These are phyloP conservation scores for Penicillium sclerotiorum DNA, from an alignment of 2,329 filamentous ascomycete species.

Conservation along the genomic window DNA sequence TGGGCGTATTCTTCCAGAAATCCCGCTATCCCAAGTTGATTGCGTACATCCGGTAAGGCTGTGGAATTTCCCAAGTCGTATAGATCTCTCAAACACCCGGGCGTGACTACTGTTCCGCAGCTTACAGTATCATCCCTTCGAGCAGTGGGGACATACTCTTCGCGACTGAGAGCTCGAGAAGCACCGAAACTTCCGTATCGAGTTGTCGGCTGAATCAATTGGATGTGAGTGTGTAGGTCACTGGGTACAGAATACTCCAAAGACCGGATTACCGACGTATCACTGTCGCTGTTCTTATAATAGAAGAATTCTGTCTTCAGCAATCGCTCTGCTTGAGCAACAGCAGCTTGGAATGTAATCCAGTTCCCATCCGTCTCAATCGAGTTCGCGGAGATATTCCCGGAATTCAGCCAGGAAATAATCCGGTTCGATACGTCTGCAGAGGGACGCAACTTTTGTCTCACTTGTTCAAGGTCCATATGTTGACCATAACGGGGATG, in stretches of 20 bases:
- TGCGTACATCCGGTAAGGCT: slow-evolving; percentile 37
- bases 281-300: slow-evolving; percentile 53
- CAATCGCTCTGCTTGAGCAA: slow-evolving; percentile 55
- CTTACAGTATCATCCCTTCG: slow-evolving; percentile 24
- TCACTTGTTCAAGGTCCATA: slow-evolving; percentile 63
- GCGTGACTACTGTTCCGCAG: slow-evolving; percentile 50
- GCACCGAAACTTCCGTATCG: slow-evolving; percentile 58
- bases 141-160: slow-evolving; percentile 21
- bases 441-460: slow-evolving; percentile 56
- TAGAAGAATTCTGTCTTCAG: slow-evolving; percentile 61
- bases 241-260: slow-evolving; percentile 65
- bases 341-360: slow-evolving; percentile 56
- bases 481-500: slow-evolving; percentile 64
- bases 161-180: slow-evolving; percentile 37
- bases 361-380: slow-evolving; percentile 61
- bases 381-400: slow-evolving; percentile 49
- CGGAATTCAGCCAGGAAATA: slow-evolving; percentile 57
- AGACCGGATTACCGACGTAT: slow-evolving; percentile 55
- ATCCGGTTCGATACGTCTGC: slow-evolving; percentile 53
- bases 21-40: slow-evolving; percentile 50
- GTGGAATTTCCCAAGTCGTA: slow-evolving; percentile 47
- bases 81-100: slow-evolving; percentile 52
- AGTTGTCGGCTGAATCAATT: slow-evolving; percentile 68
- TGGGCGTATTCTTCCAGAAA: slow-evolving; percentile 58
- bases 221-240: slow-evolving; percentile 57